Evolutionary conservation across 352 stramenopile species (phyloP), one percentile per base, ranked within the genome.

Genomic region (Phytophthora cactorum): DNA sequence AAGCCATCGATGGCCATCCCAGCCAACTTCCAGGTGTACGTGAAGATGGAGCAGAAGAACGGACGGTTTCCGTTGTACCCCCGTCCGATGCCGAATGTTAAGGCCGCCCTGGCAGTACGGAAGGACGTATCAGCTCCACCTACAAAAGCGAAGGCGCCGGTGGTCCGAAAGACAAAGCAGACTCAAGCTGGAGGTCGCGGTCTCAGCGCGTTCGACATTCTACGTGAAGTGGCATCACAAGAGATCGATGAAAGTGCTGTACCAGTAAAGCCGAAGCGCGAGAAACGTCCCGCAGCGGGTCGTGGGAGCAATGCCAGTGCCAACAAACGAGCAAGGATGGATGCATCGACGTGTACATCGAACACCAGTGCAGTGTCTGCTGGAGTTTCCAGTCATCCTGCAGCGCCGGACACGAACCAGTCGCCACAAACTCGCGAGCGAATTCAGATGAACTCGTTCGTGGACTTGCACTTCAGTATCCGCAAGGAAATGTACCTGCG

Each of bases 401-500:
- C 27, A 27, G 36, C 5, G 39, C 22, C 34, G 4, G 74, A 82
- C 32, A 44, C 63, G 4, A 79, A 74, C 11, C 67, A 70, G 27
- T 62, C 68, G 3, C 57, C 63, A 11, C 75, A 81, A 38, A 74
- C 75, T 2, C 80, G 80, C 6, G 77, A 88, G 34, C 77, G 80
- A 8, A 77, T 88, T 29, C 84, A 89, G 49, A 83, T 91, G 70
- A 91, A 93, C 64, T 86, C 84, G 38, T 93, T 91, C 51, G 84
- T 91, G 46, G 86, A 95, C 32, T 66, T 93, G 66, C 86, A 95
- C 61, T 95, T 94, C 59, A 87, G 73, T 57, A 92, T 94, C 53
- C 86, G 88, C 34, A 92, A 94, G 71, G 88, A 95, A 59, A 95
- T 95, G 88, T 95, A 95, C 50, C 53, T 93, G 53, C 78, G 82